Evolutionary conservation across 345 rosid genomes (phyloP).

Genomic region (Hypericum perforatum): DNA sequence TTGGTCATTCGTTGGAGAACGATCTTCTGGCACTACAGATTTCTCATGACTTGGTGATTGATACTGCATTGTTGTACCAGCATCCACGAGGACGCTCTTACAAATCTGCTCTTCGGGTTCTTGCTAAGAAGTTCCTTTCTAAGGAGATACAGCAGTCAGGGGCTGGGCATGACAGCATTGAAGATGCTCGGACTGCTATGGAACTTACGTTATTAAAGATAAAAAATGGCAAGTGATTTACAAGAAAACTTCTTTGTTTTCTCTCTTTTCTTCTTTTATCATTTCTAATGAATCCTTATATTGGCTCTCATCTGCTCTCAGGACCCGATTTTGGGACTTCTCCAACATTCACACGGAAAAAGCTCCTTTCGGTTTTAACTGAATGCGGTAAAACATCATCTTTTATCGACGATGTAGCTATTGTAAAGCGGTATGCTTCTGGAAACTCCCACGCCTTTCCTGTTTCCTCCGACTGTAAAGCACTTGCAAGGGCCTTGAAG

Average conservation of each 20-base stretch:
- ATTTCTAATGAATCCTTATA: slow-evolving; percentile 5
- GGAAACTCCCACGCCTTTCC: slow-evolving; percentile 70
- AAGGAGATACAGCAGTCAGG: slow-evolving; percentile 75
- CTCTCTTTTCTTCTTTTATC: slow-evolving; percentile 1
- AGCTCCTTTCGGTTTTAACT: slow-evolving; percentile 53
- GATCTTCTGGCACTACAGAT: slow-evolving; percentile 79
- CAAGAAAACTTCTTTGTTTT: neutral
- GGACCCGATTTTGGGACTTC: slow-evolving; percentile 94
- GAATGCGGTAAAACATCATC: slow-evolving; percentile 71
- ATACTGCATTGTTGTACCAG: slow-evolving; percentile 79
- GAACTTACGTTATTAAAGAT: slow-evolving; percentile 82
- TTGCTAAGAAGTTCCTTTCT: slow-evolving; percentile 69
- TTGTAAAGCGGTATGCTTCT: slow-evolving; percentile 67
- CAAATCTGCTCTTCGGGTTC: slow-evolving; percentile 76
- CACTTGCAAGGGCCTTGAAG: slow-evolving; percentile 56
- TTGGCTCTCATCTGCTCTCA: slow-evolving; percentile 16
- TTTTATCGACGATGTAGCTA: slow-evolving; percentile 52
- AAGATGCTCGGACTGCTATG: slow-evolving; percentile 91
- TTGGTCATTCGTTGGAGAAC: slow-evolving; percentile 96
- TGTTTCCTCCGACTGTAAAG: slow-evolving; percentile 73
- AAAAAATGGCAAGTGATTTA: slow-evolving; percentile 46
- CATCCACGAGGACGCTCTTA: slow-evolving; percentile 65
- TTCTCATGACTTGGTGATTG: slow-evolving; percentile 78
- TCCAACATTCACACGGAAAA: slow-evolving; percentile 48
- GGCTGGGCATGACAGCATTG: slow-evolving; percentile 76